Evolutionary conservation across 345 rosid genomes (phyloP).

Genomic region (Linum usitatissimum): DNA sequence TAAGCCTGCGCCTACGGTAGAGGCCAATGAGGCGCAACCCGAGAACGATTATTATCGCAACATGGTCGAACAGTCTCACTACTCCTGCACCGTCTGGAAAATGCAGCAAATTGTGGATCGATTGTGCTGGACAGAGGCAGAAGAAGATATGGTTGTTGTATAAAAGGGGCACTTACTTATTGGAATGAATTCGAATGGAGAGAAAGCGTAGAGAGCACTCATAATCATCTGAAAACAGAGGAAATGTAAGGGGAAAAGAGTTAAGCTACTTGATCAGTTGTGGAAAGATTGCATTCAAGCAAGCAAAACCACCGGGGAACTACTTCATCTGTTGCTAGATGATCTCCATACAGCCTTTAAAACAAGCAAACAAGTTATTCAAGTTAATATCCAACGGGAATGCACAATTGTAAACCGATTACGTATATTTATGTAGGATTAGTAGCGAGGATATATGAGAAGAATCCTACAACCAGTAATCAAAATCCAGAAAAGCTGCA

Average conservation of each 20-base stretch:
- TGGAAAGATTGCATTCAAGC: too few relatives aligned
- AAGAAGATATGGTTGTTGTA: background rate
- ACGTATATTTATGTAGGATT: background rate
- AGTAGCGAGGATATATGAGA: background rate
- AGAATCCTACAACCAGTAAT: background rate
- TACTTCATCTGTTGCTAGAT: background rate
- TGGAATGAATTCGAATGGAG: constrained; percentile 61
- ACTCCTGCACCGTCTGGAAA: constrained; percentile 45
- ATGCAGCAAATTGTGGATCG: too few relatives aligned
- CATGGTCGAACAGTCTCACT: constrained; percentile 46
- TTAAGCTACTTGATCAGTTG: background rate
- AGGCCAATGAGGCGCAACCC: constrained; percentile 54
- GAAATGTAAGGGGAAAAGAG: constrained; percentile 5
- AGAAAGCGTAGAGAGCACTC: constrained; percentile 48
- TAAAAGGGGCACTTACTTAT: constrained; percentile 35
- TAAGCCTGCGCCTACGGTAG: constrained; percentile 38
- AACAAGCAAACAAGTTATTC: background rate
- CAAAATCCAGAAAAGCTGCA: too few relatives aligned
- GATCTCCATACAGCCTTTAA: background rate
- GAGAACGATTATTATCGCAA: constrained; percentile 40
- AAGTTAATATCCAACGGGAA: background rate
- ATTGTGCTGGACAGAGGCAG: background rate
- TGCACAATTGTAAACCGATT: background rate
- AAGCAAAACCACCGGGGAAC: background rate
- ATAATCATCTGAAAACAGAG: constrained; percentile 44